These are phyloP conservation scores for Penicillium crustosum DNA, from an alignment of 2,329 filamentous ascomycete genomes.

Conservation along the genomic window DNA sequence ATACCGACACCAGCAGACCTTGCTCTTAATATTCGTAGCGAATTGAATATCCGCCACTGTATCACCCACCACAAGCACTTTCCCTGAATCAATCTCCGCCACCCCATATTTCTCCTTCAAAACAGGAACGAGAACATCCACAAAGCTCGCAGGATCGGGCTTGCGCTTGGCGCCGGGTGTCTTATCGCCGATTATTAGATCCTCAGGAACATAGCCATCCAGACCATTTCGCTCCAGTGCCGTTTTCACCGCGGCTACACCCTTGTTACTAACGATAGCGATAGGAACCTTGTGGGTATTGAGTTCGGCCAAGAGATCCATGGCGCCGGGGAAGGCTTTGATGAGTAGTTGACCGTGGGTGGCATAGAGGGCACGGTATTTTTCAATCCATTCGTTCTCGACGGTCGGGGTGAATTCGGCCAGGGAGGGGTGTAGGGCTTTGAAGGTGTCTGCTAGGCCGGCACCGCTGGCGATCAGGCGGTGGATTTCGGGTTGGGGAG, in stretches of 20 bases:
- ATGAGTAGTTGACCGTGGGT: slow-evolving; percentile 22
- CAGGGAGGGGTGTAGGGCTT: slow-evolving; percentile 8
- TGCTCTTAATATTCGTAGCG: slow-evolving; percentile 15
- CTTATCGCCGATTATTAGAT: slow-evolving; percentile 19
- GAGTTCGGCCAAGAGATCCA: slow-evolving; percentile 15
- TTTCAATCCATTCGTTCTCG: slow-evolving; percentile 22
- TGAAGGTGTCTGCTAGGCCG: slow-evolving; percentile 17
- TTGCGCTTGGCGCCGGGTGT: slow-evolving; percentile 18
- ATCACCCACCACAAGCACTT: slow-evolving; percentile 17
- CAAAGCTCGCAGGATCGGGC: slow-evolving; percentile 18
- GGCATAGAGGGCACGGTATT: slow-evolving; percentile 25
- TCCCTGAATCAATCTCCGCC: neutral
- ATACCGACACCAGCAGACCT: slow-evolving; percentile 19
- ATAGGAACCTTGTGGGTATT: slow-evolving; percentile 14
- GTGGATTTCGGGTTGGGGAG: slow-evolving; percentile 10
- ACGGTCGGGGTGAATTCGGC: slow-evolving; percentile 1
- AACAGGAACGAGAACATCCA: slow-evolving; percentile 17
- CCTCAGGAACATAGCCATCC: slow-evolving; percentile 9
- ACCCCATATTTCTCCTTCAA: slow-evolving; percentile 9
- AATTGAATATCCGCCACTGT: slow-evolving; percentile 19
- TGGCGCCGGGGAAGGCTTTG: slow-evolving; percentile 19
- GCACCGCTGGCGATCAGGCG: slow-evolving; percentile 18
- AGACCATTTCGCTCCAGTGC: slow-evolving; percentile 13
- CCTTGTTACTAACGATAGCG: slow-evolving; percentile 29
- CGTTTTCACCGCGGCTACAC: slow-evolving; percentile 18